A percentile compares a stretch with the other conserved stretches of the same genome.
phyloP scores from a whole-genome alignment of 1,284 basidiomycete genomes.

The Ustilago tritici region DNA sequence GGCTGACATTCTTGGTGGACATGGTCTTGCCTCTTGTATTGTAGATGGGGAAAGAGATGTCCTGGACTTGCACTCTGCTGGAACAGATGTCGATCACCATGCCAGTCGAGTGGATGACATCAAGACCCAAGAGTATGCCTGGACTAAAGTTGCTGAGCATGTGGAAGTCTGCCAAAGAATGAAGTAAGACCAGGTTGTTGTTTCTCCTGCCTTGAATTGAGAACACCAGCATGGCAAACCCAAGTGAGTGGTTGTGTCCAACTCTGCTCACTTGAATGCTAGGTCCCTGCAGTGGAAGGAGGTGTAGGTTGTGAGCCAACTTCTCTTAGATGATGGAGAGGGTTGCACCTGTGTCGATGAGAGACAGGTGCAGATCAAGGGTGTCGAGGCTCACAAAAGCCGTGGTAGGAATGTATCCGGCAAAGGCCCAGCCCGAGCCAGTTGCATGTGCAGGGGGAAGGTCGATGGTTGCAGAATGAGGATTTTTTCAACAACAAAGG shows the following conservation, averaged over 20 bases:
- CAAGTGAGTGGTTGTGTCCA: neutral
- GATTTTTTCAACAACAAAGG: neutral
- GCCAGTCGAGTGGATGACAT: neutral
- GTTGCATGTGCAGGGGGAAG: neutral
- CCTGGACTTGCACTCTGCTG: neutral
- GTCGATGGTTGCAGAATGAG: neutral
- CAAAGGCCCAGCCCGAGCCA: neutral
- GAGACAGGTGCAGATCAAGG: neutral
- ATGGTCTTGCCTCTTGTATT: neutral
- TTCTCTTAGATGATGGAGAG: neutral
- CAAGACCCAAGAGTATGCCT: neutral
- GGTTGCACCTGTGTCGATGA: neutral
- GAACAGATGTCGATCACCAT: neutral
- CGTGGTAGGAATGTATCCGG: neutral
- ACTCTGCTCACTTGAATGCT: neutral
- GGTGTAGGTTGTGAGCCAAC: neutral
- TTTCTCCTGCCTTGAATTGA: neutral
- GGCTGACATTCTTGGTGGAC: neutral
- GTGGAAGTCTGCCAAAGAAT: neutral
- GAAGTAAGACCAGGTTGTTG: neutral
- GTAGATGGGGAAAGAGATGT: neutral
- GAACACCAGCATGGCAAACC: neutral
- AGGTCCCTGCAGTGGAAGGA: neutral
- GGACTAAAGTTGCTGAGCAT: neutral
- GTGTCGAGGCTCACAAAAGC: neutral